Base-by-base conservation (phyloP, 2,329 filamentous ascomycete species). In the Coniochaeta sp. region DNA sequence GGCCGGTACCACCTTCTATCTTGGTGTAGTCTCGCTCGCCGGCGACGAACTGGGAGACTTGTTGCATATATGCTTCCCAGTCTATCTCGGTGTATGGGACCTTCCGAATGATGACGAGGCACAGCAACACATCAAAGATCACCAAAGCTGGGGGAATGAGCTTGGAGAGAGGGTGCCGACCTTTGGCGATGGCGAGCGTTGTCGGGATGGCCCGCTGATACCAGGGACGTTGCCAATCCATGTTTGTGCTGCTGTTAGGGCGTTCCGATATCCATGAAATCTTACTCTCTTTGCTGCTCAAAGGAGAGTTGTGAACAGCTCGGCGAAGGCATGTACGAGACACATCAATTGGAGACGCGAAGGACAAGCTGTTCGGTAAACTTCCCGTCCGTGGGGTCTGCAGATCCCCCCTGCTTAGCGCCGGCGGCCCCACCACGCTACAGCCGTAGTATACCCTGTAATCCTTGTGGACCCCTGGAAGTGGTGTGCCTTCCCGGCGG, bases 51-150 rank as follows among this genome's bases (percentile, higher is more conserved):
- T 93, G 87, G 44, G 83, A 76, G 52, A 98, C 81, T 70, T 99
- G 95, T 72, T 97, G 84, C 93, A 99, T 98, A 74, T 99, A 99
- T 0, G 95, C 91, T 62, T 82, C 83, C 93, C 93, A 99, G 76
- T 99, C 95, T 70, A 99, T 99, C 74, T 99, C 95, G 50, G 95
- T 99, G 72, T 99, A 96, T 44, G 92, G 87, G 61, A 96, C 81
- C 72, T 87, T 93, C 81, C 85, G 87, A 64, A 96, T 89, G 64
- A 97, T 82, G 36, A 90, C 71, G 17, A 77, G 81, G 73, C 90
- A 95, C 24, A 96, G 82, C 19, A 83, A 73, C 8, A 85, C 86
- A 70, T 97, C 93, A 59, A 82, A 78, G 34, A 89, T 71, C 65
- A 95, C 79, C 6, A 96, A 79, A 3, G 86, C 76, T 0, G 86